Conservation (phyloP, 2,329 filamentous ascomycete species). For the Thielaviopsis punctulata region DNA sequence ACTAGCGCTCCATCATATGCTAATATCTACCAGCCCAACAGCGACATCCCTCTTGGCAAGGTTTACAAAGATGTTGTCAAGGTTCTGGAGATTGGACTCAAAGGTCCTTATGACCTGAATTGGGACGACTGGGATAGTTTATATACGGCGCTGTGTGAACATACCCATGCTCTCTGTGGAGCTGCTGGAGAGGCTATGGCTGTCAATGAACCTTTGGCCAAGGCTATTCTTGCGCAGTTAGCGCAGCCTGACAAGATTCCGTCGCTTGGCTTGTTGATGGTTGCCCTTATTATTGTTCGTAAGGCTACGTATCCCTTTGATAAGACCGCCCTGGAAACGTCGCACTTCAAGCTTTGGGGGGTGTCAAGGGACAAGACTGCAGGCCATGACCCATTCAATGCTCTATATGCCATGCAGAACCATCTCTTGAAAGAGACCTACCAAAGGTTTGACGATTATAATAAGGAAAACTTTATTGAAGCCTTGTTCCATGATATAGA, state of each 20-base stretch:
- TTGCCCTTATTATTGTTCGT: conserved; percentile 27
- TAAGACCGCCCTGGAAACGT: conserved; percentile 45
- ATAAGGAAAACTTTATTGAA: conserved; percentile 22
- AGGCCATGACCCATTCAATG: conserved; percentile 44
- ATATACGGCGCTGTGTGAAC: conserved; percentile 37
- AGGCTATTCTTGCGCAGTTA: conserved; percentile 18
- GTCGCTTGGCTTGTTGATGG: conserved; percentile 18
- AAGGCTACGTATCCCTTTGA: conserved; percentile 39
- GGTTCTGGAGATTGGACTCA: conserved; percentile 47
- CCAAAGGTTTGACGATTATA: conserved; percentile 21
- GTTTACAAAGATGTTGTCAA: conserved; percentile 54
- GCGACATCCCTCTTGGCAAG: conserved; percentile 29
- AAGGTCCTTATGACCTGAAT: conserved; percentile 30
- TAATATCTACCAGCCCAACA: background rate
- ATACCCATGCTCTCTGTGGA: conserved; percentile 45
- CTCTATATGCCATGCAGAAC: conserved; percentile 44
- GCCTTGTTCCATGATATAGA: conserved; percentile 36
- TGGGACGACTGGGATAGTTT: conserved; percentile 33
- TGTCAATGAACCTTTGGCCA: conserved; percentile 55
- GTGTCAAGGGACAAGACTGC: conserved; percentile 25
- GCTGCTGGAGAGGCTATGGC: conserved; percentile 48
- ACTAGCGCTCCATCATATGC: background rate
- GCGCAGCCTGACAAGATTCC: conserved; percentile 3
- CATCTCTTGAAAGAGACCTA: conserved; percentile 39
- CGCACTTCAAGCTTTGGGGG: conserved; percentile 50